These are phyloP conservation scores for Phytopythium mirpurense DNA, from an alignment of 352 stramenopile species.

Conservation along the genomic window DNA sequence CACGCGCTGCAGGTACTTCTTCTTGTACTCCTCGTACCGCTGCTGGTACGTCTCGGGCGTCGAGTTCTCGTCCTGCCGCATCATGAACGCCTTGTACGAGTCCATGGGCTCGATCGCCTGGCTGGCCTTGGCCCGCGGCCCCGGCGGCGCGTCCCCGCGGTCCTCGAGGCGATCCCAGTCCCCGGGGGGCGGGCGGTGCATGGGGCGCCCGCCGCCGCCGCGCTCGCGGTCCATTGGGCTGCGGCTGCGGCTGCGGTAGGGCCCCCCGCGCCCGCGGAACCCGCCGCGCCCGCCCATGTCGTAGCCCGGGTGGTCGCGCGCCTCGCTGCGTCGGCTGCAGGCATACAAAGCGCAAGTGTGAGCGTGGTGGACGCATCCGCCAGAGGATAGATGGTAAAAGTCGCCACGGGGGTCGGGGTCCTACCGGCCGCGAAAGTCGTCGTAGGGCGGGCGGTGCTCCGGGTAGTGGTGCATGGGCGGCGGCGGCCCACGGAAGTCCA, in stretches of 20 bases:
- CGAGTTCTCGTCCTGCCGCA: slow-evolving; percentile 78
- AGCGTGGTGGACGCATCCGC: no score
- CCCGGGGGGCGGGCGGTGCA: slow-evolving; percentile 7
- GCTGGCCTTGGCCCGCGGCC: slow-evolving; percentile 2
- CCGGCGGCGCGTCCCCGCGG: slow-evolving; percentile 21
- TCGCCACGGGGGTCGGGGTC: not conserved
- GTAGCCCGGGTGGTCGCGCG: slow-evolving; percentile 22
- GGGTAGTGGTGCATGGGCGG: slow-evolving; percentile 22
- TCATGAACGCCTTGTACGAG: slow-evolving; percentile 88
- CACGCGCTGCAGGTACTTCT: slow-evolving; percentile 75
- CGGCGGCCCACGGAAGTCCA: slow-evolving; percentile 28
- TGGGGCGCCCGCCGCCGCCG: not conserved
- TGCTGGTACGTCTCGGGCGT: slow-evolving; percentile 81
- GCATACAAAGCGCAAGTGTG: not conserved
- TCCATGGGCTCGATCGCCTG: slow-evolving; percentile 57
- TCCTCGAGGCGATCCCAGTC: slow-evolving; percentile 19
- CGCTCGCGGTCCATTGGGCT: slow-evolving; percentile 4
- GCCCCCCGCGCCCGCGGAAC: slow-evolving; percentile 13
- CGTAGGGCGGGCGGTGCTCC: slow-evolving; percentile 18
- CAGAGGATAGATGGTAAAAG: no score
- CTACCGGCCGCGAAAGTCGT: slow-evolving; percentile 27
- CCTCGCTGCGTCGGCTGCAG: slow-evolving; percentile 21
- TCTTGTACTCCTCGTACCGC: slow-evolving; percentile 88
- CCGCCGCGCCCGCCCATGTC: slow-evolving; percentile 24
- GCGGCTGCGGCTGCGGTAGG: slow-evolving; percentile 26